Conservation (phyloP, 1,284 basidiomycete genomes). For the Moesziomyces parantarcticus region DNA sequence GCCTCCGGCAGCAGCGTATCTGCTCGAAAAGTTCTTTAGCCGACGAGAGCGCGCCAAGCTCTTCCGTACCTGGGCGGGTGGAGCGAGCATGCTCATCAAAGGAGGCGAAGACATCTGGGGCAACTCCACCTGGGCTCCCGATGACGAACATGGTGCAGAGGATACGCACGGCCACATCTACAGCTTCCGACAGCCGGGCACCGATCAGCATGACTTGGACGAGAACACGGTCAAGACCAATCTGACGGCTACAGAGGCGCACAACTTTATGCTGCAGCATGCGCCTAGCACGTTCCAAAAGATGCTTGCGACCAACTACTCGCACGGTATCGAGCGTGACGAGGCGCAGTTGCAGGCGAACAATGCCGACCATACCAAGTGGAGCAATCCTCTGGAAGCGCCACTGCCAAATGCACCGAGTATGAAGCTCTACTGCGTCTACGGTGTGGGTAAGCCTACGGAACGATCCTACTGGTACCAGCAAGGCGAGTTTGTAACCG, state of each 20-base stretch:
- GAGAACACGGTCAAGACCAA: conserved; percentile 43
- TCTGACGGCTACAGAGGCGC: conserved; percentile 81
- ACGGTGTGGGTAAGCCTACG: conserved; percentile 96
- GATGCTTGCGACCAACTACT: conserved; percentile 92
- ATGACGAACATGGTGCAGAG: conserved; percentile 49
- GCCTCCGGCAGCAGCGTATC: conserved; percentile 83
- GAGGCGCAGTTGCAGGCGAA: conserved; percentile 66
- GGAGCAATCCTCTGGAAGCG: conserved; percentile 95
- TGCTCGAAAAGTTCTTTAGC: conserved; percentile 78
- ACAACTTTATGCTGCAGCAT: conserved; percentile 83
- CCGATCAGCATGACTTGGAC: conserved; percentile 37
- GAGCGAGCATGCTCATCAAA: conserved; percentile 76
- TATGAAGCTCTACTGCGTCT: conserved; percentile 92
- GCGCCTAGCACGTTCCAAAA: conserved; percentile 82
- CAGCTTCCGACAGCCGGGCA: conserved; percentile 75
- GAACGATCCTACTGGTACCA: conserved; percentile 74
- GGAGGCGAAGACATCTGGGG: conserved; percentile 94
- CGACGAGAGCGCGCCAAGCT: conserved; percentile 87
- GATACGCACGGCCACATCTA: conserved; percentile 78
- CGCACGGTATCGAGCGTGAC: conserved; percentile 88
- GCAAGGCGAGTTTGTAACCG: conserved; percentile 51
- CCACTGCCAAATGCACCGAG: conserved; percentile 82
- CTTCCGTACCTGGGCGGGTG: conserved; percentile 95
- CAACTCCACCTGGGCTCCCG: conserved; percentile 70
- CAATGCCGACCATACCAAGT: conserved; percentile 70